Conservation (phyloP, 139 green algal species). For the Chlorella sp. region DNA sequence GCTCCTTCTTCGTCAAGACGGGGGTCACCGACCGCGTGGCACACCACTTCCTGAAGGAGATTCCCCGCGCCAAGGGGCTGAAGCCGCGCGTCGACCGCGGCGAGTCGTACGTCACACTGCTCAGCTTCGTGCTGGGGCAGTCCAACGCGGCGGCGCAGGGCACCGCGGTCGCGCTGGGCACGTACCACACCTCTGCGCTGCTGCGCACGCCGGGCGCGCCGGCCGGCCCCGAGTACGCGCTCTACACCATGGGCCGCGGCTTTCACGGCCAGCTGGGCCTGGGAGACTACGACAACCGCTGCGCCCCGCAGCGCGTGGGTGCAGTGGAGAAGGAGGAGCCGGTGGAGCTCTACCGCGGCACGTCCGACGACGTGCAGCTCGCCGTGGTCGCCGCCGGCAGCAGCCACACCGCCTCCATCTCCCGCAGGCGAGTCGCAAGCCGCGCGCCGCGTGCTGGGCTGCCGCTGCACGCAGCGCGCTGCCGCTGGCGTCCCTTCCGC, state of each 20-base stretch:
- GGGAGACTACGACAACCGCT: constrained; percentile 39
- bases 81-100: constrained; percentile 58
- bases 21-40: constrained; percentile 64
- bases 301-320: constrained; percentile 22
- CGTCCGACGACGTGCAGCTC: constrained; percentile 39
- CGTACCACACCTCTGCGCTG: constrained; percentile 72
- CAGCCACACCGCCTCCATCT: constrained; percentile 65
- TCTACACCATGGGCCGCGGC: constrained; percentile 51
- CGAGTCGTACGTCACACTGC: constrained; percentile 62
- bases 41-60: constrained; percentile 52
- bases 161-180: constrained; percentile 66
- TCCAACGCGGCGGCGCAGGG: constrained; percentile 67
- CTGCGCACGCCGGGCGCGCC: constrained; percentile 46
- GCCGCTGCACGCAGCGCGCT: too few relatives aligned
- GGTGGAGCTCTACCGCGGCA: constrained; percentile 17
- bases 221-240: constrained; percentile 23
- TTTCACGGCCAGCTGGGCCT: constrained; percentile 86
- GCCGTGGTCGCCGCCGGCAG: constrained; percentile 72
- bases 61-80: constrained; percentile 69
- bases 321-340: constrained; percentile 41
- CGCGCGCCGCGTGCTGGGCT: background rate
- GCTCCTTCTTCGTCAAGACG: constrained; percentile 60
- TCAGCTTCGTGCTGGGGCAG: constrained; percentile 74
- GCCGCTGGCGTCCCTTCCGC: too few relatives aligned
- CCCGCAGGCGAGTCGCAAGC: constrained; percentile 36